Evolutionary conservation across 306 rosid species (phyloP).

Genomic region (Vigna trinervia): DNA sequence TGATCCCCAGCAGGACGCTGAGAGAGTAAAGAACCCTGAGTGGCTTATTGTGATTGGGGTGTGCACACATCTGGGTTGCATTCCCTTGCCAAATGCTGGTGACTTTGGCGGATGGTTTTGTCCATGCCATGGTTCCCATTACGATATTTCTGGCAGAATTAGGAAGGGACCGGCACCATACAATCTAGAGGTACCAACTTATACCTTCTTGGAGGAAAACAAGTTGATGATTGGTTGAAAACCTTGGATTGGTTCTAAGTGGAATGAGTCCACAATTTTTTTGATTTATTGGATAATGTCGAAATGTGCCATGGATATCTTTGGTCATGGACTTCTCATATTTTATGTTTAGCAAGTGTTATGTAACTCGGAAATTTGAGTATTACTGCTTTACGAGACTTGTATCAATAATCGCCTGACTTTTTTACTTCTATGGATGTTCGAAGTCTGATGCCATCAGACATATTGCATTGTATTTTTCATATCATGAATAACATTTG

Average conservation of each 20-base stretch:
- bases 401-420: constrained; percentile 56
- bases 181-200: constrained; percentile 90
- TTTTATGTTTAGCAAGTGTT: constrained; percentile 47
- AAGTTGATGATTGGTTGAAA: constrained; percentile 76
- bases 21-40: constrained; percentile 84
- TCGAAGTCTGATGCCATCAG: constrained; percentile 40
- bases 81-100: constrained; percentile 92
- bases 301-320: constrained; percentile 54
- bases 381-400: constrained; percentile 45
- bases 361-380: constrained; percentile 47
- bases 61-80: constrained; percentile 91
- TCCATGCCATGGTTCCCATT: constrained; percentile 92
- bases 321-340: constrained; percentile 33
- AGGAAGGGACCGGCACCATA: constrained; percentile 91
- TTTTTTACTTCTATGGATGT: constrained; percentile 41
- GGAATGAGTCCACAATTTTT: constrained; percentile 32
- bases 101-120: constrained; percentile 94
- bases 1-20: constrained; percentile 73
- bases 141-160: constrained; percentile 84
- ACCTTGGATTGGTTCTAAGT: constrained; percentile 24
- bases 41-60: constrained; percentile 88
- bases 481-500: constrained; percentile 16
- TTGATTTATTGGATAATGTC: constrained; percentile 59
- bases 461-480: constrained; percentile 35
- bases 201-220: constrained; percentile 71